A percentile compares a stretch with the other conserved stretches of the same genome.
These are phyloP conservation scores for Aegilops bicornis DNA, from an alignment of 176 grass and related monocot genomes.

Conservation along the genomic window DNA sequence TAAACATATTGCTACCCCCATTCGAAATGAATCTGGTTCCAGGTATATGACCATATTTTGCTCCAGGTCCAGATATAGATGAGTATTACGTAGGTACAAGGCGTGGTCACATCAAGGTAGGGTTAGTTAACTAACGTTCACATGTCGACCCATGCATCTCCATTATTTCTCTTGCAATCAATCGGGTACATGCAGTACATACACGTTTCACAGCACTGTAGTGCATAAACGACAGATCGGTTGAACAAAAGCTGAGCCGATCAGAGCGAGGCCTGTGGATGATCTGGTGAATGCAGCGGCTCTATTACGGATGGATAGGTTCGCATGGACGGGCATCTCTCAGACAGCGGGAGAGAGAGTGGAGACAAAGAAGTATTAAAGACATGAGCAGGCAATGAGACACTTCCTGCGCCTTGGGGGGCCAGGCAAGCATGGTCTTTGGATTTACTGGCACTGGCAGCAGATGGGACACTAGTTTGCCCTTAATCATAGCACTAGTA, in stretches of 20 bases:
- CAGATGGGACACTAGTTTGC: conserved; percentile 15
- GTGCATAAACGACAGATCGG: conserved; percentile 34
- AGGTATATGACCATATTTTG: background rate
- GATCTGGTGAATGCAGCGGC: conserved; percentile 31
- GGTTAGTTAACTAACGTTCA: conserved; percentile 36
- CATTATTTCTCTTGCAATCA: conserved; percentile 3
- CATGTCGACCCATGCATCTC: conserved; percentile 11
- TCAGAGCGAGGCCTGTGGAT: conserved; percentile 13
- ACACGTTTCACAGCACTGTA: conserved; percentile 36
- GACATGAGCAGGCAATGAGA: conserved; percentile 46
- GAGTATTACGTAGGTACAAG: background rate
- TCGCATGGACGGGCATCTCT: conserved; percentile 5
- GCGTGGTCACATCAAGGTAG: conserved; percentile 29
- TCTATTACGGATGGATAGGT: conserved; percentile 20
- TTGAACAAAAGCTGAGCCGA: conserved; percentile 42
- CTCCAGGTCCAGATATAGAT: background rate
- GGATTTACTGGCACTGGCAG: conserved; percentile 20
- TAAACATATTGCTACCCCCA: background rate
- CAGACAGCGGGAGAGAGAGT: background rate
- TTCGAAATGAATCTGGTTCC: background rate
- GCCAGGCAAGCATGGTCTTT: conserved; percentile 41
- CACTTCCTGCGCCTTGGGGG: conserved; percentile 24
- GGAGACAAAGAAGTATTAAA: conserved; percentile 51
- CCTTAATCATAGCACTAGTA: background rate
- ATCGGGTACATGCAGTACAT: conserved; percentile 30